Conservation (phyloP, 1,284 basidiomycete genomes). For the Lignosus rhinocerotis region DNA sequence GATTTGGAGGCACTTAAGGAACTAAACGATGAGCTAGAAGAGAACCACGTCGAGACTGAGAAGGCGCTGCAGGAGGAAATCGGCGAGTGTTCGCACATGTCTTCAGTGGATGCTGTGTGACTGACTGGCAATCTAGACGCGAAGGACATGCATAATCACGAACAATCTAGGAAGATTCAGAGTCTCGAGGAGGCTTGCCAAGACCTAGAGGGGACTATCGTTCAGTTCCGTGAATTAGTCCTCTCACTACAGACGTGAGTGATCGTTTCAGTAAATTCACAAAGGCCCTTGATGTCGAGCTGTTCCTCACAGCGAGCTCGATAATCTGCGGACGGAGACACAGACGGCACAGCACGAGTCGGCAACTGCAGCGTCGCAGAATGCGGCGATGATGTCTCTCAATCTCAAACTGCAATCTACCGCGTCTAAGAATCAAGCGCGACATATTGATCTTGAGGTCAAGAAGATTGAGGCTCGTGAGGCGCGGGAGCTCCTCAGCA, state of each 20-base stretch:
- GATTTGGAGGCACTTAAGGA: slow-evolving; percentile 96
- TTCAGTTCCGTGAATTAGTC: slow-evolving; percentile 90
- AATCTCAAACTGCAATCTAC: slow-evolving; percentile 91
- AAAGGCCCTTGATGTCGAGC: neutral
- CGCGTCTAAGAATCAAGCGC: slow-evolving; percentile 86
- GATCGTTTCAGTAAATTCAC: neutral
- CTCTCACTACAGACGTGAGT: slow-evolving; percentile 76
- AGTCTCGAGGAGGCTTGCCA: slow-evolving; percentile 75
- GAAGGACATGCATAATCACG: slow-evolving; percentile 70
- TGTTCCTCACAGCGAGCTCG: slow-evolving; percentile 67
- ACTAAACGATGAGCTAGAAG: slow-evolving; percentile 95
- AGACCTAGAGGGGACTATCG: slow-evolving; percentile 86
- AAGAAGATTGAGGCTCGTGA: slow-evolving; percentile 83
- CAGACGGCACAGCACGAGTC: slow-evolving; percentile 83
- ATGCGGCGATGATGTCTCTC: slow-evolving; percentile 84
- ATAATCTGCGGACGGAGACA: slow-evolving; percentile 78
- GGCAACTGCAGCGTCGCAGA: slow-evolving; percentile 71
- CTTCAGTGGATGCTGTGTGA: neutral
- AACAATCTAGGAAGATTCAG: slow-evolving; percentile 65
- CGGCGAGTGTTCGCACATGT: slow-evolving; percentile 45
- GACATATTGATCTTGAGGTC: slow-evolving; percentile 85
- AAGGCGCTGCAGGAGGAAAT: slow-evolving; percentile 90
- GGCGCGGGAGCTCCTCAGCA: slow-evolving; percentile 72
- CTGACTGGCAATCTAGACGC: slow-evolving; percentile 48
- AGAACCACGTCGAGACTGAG: slow-evolving; percentile 94